Conservation (phyloP, 2,329 filamentous ascomycete genomes). For the Bipolaris cookei region DNA sequence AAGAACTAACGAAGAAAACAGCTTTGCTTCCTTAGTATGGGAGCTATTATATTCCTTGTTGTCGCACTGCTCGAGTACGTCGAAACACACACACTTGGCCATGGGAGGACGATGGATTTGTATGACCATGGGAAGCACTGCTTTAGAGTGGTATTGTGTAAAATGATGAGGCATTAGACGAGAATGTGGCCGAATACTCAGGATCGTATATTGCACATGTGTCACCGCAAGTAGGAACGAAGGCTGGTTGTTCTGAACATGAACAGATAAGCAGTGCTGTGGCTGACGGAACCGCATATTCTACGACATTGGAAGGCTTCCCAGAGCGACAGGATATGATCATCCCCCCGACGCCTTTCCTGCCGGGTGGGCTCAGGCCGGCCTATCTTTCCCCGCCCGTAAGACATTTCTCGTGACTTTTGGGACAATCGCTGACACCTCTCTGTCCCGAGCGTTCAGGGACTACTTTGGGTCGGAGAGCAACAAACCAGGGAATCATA, state of each 20-base stretch:
- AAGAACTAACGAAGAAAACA: neutral
- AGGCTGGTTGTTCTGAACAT: neutral
- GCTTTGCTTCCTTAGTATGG: neutral
- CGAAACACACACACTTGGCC: constrained; percentile 9
- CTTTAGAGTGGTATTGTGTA: constrained; percentile 9
- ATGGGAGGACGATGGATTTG: constrained; percentile 12
- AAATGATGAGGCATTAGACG: neutral
- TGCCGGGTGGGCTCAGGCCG: constrained; percentile 3
- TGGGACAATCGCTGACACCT: constrained; percentile 13
- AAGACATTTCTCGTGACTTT: constrained; percentile 6
- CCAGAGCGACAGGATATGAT: neutral
- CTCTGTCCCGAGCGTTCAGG: neutral
- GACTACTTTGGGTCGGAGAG: too few relatives aligned
- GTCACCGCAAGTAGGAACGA: neutral
- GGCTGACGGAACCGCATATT: neutral
- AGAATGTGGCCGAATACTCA: neutral
- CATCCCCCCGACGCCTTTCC: constrained; percentile 8
- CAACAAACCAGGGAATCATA: neutral
- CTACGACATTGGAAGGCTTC: neutral
- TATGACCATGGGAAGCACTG: constrained; percentile 14
- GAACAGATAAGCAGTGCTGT: neutral
- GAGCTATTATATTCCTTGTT: constrained; percentile 1
- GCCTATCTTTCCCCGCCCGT: neutral
- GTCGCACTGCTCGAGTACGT: constrained; percentile 8
- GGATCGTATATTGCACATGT: neutral